Conservation (phyloP, 805 yeast genomes). For the Metschnikowia arizonensis region DNA sequence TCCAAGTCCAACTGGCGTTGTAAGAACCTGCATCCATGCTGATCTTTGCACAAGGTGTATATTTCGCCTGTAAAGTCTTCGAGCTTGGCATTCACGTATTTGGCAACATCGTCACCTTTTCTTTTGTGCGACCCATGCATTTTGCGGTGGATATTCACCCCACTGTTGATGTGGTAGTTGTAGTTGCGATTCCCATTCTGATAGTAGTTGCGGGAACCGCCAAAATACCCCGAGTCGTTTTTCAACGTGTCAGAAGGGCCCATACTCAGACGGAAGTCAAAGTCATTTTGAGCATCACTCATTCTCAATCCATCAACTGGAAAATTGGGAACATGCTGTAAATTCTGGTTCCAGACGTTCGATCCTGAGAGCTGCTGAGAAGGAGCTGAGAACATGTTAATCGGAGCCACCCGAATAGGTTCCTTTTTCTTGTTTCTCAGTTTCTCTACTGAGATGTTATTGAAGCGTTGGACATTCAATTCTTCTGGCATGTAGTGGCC, state of each 20-base stretch:
- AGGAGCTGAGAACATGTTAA: constrained; percentile 6
- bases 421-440: constrained; percentile 1
- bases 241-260: neutral
- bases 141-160: constrained; percentile 44
- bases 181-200: constrained; percentile 8
- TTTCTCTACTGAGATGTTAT: neutral
- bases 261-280: neutral
- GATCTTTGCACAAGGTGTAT: constrained; percentile 83
- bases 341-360: constrained; percentile 20
- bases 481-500: constrained; percentile 6
- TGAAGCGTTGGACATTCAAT: neutral
- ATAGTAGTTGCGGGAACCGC: constrained; percentile 9
- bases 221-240: neutral
- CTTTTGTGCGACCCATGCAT: constrained; percentile 31
- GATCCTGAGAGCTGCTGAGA: constrained; percentile 6
- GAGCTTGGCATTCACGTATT: constrained; percentile 61
- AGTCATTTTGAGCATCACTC: neutral
- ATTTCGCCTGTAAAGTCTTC: constrained; percentile 71
- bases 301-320: neutral
- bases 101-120: constrained; percentile 65
- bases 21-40: constrained; percentile 91
- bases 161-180: constrained; percentile 18
- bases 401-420: neutral
- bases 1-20: constrained; percentile 79
- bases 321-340: constrained; percentile 1